These are phyloP conservation scores for Phanerochaete sordida DNA, from an alignment of 768 basidiomycete genomes.

Conservation along the genomic window DNA sequence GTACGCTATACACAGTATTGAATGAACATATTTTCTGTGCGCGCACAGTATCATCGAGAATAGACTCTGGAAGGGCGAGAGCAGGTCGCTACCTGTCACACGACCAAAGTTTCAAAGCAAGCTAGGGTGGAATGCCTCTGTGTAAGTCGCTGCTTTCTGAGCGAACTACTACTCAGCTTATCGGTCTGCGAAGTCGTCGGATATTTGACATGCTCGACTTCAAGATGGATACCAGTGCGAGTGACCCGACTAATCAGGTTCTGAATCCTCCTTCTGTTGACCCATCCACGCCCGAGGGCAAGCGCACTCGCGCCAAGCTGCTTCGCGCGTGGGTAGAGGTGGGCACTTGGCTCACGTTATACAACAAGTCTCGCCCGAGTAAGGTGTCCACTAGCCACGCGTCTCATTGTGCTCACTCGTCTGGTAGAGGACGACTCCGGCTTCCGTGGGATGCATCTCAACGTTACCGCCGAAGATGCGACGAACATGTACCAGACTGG, in stretches of 20 bases:
- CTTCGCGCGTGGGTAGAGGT: conserved; percentile 82
- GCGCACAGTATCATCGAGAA: conserved; percentile 65
- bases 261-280: conserved; percentile 58
- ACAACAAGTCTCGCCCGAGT: conserved; percentile 17
- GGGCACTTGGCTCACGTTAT: conserved; percentile 62
- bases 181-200: conserved; percentile 26
- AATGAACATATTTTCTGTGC: neutral
- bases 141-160: conserved; percentile 40
- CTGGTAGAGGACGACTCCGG: neutral
- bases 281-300: conserved; percentile 39
- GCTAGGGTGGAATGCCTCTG: conserved; percentile 59
- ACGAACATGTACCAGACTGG: conserved; percentile 70
- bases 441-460: conserved; percentile 29
- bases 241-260: conserved; percentile 36
- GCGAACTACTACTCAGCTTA: neutral
- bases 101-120: conserved; percentile 57
- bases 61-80: conserved; percentile 69
- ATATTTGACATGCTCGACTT: conserved; percentile 44
- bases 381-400: neutral
- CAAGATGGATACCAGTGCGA: conserved; percentile 7
- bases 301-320: conserved; percentile 53
- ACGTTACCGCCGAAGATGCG: conserved; percentile 49
- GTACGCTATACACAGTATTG: neutral
- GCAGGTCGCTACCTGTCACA: conserved; percentile 49
- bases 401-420: neutral